A percentile compares a stretch with the other conserved stretches of the same genome.
Conservation (phyloP, 2,329 filamentous ascomycete genomes). For the Emmonsiellopsis sp. region DNA sequence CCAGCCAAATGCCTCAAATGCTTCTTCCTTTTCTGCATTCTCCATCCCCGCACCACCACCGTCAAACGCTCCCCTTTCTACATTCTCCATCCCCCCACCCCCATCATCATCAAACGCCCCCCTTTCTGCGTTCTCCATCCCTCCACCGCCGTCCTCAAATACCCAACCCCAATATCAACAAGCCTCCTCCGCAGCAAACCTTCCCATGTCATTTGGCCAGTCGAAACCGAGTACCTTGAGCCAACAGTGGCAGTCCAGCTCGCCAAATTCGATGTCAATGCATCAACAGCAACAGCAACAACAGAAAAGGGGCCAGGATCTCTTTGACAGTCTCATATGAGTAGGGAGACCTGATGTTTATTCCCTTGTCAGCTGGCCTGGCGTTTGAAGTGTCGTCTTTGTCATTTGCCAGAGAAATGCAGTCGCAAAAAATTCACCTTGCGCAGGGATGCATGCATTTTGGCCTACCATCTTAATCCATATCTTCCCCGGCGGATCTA, state of each 20-base stretch:
- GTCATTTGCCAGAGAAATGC: no score
- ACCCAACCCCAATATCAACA: not conserved
- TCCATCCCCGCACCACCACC: slow-evolving; percentile 3
- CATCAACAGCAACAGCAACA: slow-evolving; percentile 15
- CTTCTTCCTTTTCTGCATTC: no score
- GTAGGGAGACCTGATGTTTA: no score
- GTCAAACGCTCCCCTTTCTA: slow-evolving; percentile 13
- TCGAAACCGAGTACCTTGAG: not conserved
- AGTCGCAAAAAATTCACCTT: no score
- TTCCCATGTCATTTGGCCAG: no score
- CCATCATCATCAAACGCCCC: slow-evolving; percentile 18
- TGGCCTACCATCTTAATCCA: no score
- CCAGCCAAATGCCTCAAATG: no score
- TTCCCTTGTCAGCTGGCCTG: no score
- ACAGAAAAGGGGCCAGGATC: slow-evolving; percentile 38
- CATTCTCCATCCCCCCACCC: slow-evolving; percentile 31
- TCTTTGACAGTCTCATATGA: no score
- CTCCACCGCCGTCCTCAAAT: not conserved
- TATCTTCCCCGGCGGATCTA: no score
- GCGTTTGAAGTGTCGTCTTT: no score
- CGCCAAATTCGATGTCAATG: slow-evolving; percentile 12
- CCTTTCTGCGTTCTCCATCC: not conserved
- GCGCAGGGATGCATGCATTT: no score
- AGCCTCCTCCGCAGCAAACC: not conserved
- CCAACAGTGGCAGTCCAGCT: slow-evolving; percentile 6